Evolutionary conservation across 805 yeast species (phyloP).

Genomic region (Scheffersomyces ergatensis): DNA sequence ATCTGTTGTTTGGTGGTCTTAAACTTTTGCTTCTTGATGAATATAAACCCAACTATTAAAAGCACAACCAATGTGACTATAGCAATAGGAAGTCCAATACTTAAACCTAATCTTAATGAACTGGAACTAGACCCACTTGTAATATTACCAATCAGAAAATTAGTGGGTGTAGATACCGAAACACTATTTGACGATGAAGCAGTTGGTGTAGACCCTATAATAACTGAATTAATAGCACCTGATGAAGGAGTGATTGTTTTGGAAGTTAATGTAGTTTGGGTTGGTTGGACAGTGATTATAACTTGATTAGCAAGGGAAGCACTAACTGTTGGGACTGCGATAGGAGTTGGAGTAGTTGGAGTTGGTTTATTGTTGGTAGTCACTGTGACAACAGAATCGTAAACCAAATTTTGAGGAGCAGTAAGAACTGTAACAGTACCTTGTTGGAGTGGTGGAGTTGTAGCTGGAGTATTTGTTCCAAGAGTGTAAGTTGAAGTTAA

Average conservation of each 20-base stretch:
- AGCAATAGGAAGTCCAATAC: slow-evolving; percentile 31
- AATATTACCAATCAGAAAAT: background rate
- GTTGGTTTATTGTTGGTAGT: background rate
- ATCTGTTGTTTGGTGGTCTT: slow-evolving; percentile 6
- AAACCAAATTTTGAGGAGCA: background rate
- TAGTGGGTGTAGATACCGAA: background rate
- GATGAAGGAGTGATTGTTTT: background rate
- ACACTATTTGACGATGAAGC: background rate
- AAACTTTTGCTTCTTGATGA: slow-evolving; percentile 13
- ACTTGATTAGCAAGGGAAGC: slow-evolving; percentile 1
- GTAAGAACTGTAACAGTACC: background rate
- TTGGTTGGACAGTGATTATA: background rate
- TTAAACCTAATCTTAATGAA: slow-evolving; percentile 25
- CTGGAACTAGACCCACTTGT: background rate
- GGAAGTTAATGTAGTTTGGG: background rate
- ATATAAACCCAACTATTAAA: slow-evolving; percentile 18
- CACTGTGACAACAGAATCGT: background rate
- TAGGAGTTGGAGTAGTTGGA: background rate
- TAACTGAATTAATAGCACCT: background rate
- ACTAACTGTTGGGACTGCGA: slow-evolving; percentile 1
- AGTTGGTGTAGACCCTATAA: background rate
- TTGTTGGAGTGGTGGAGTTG: background rate
- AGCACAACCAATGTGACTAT: slow-evolving; percentile 19
- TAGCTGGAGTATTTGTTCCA: background rate
- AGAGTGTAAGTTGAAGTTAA: slow-evolving; percentile 10